These are phyloP conservation scores for Phytopythium ostracodes DNA, from an alignment of 352 stramenopile genomes.

Conservation along the genomic window DNA sequence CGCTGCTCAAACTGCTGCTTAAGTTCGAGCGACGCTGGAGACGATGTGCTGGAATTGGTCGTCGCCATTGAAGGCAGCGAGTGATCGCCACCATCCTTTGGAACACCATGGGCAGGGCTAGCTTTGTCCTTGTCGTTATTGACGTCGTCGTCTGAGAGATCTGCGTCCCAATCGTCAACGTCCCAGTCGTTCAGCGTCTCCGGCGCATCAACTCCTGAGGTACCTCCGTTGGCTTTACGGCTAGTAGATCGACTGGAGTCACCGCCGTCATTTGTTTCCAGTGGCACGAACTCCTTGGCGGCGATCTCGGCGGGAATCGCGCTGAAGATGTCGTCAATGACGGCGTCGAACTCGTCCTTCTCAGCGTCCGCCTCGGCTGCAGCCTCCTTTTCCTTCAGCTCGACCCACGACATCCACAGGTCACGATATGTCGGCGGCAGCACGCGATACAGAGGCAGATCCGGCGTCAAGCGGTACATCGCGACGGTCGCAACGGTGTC, in stretches of 20 bases:
- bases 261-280: background rate
- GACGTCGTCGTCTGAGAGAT: slow-evolving; percentile 32
- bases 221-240: background rate
- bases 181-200: slow-evolving; percentile 44
- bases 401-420: slow-evolving; percentile 82
- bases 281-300: slow-evolving; percentile 18
- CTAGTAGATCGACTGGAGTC: background rate
- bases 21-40: slow-evolving; percentile 29
- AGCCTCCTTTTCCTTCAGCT: slow-evolving; percentile 30
- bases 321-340: slow-evolving; percentile 48
- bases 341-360: slow-evolving; percentile 46
- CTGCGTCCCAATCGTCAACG: slow-evolving; percentile 72
- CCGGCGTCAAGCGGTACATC: slow-evolving; percentile 84
- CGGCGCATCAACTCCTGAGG: background rate
- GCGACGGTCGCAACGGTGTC: slow-evolving; percentile 75
- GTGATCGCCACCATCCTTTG: no score
- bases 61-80: background rate
- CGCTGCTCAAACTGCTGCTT: slow-evolving; percentile 30
- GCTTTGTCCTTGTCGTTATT: background rate
- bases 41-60: background rate
- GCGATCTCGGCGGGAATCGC: slow-evolving; percentile 47
- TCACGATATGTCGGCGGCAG: slow-evolving; percentile 85
- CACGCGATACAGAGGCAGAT: slow-evolving; percentile 86
- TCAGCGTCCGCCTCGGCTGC: slow-evolving; percentile 28
- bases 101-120: no score